These are phyloP conservation scores for Volvox reticuliferus DNA, from an alignment of 139 green algal species.

Conservation along the genomic window DNA sequence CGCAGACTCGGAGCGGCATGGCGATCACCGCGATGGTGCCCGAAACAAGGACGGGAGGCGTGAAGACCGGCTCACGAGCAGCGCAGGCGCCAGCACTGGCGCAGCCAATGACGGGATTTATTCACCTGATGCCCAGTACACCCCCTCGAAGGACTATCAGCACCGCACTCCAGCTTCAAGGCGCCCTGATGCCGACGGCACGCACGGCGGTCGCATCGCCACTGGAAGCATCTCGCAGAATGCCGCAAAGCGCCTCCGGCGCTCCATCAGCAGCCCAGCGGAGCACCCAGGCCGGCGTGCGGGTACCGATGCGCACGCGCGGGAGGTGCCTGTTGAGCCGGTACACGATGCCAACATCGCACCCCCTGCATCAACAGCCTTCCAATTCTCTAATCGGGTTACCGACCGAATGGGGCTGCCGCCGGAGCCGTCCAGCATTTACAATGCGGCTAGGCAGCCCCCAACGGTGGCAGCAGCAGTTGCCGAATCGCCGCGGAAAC, in stretches of 20 bases:
- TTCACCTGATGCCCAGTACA: not conserved
- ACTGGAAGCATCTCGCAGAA: not conserved
- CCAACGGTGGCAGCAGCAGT: not conserved
- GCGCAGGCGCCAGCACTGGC: not conserved
- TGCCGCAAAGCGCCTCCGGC: not conserved
- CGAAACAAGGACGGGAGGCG: too few relatives aligned
- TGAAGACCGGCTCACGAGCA: too few relatives aligned
- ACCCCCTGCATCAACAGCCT: not conserved
- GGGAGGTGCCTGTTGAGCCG: too few relatives aligned
- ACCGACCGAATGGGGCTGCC: not conserved
- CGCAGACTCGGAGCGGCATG: not conserved
- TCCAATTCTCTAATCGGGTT: not conserved
- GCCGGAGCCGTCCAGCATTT: not conserved
- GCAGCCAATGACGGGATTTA: not conserved
- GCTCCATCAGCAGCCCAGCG: constrained; percentile 25
- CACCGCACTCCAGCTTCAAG: too few relatives aligned
- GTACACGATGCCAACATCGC: too few relatives aligned
- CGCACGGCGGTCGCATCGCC: not conserved
- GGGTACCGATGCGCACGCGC: not conserved
- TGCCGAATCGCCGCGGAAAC: not conserved
- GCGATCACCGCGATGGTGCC: too few relatives aligned
- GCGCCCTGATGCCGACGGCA: not conserved
- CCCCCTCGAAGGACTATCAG: too few relatives aligned
- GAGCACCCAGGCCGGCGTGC: not conserved
- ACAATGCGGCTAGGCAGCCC: not conserved